Conservation (phyloP, 2,329 filamentous ascomycete genomes). For the Pseudocercospora musae region DNA sequence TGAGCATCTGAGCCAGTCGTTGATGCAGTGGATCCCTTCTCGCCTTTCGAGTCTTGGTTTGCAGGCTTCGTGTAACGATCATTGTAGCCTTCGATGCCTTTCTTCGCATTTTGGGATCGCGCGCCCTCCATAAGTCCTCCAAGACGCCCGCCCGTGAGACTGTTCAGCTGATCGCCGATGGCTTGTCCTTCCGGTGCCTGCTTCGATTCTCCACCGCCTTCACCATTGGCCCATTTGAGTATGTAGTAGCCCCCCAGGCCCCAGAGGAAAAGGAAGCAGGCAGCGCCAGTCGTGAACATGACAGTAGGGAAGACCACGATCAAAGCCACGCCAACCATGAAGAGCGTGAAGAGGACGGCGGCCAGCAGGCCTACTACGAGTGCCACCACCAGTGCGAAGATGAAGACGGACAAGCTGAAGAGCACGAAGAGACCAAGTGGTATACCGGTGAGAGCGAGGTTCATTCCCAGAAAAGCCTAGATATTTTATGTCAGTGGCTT, state of each 20-base stretch:
- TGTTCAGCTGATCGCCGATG: constrained; percentile 43
- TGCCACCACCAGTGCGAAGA: constrained; percentile 61
- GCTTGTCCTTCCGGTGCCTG: constrained; percentile 30
- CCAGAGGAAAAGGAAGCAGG: constrained; percentile 65
- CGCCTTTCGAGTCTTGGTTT: constrained; percentile 6
- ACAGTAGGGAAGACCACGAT: constrained; percentile 67
- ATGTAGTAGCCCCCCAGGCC: constrained; percentile 58
- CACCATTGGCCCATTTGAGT: constrained; percentile 39
- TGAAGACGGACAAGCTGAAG: constrained; percentile 61
- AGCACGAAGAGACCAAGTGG: constrained; percentile 66
- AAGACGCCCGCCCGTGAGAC: constrained; percentile 39
- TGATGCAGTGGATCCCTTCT: constrained; percentile 10
- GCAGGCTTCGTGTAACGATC: constrained; percentile 19
- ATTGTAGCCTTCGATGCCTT: constrained; percentile 21
- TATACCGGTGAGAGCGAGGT: constrained; percentile 62
- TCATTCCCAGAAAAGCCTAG: constrained; percentile 65
- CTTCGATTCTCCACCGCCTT: constrained; percentile 10
- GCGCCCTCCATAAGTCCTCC: constrained; percentile 35
- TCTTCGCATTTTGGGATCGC: constrained; percentile 21
- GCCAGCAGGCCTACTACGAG: constrained; percentile 52
- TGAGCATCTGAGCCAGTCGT: constrained; percentile 10
- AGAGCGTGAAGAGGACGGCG: constrained; percentile 60
- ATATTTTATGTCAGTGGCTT: constrained; percentile 12
- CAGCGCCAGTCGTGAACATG: constrained; percentile 61
- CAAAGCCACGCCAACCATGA: constrained; percentile 65